Base-by-base conservation (phyloP, 2,329 filamentous ascomycete genomes). In the Aquanectria penicillioides region DNA sequence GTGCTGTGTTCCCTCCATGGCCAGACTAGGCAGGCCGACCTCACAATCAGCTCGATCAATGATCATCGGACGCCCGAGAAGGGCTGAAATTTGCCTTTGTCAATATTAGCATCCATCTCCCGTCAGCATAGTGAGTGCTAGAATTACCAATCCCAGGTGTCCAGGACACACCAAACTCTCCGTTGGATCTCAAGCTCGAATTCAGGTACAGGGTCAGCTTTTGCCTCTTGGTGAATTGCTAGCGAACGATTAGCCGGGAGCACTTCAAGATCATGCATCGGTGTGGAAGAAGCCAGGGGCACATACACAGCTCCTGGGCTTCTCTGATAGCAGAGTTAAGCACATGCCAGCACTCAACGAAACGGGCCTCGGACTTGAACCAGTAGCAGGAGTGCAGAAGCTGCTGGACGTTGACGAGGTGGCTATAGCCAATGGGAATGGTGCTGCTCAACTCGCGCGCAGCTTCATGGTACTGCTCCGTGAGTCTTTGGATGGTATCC, bases 141-240 rank as follows among this genome's bases (percentile, higher is more conserved):
- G 11, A 15, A 62, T 63, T 61, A 78, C 75, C 75, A 78, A 53
- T 78, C 76, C 74, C 72, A 78, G 1, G 72, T 74, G 34, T 77
- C 66, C 22, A 78, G 36, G 12, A 77, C 63, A 44, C 73, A 77
- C 76, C 76, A 78, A 3, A 76, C 41, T 43, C 76, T 70, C 17
- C 75, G 64, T 15, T 72, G 65, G 59, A 78, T 73, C 59, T 78
- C 76, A 15, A 68, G 60, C 17, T 78, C 74, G 47, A 76, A 75
- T 29, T 76, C 71, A 1, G 73, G 61, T 25, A 74, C 50, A 3
- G 57, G 38, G 6, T 66, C 67, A 5, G 62, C 62, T 6, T 65
- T 65, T 2, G 66, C 57, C 59, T 77, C 74, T 33, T 74, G 65
- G 29, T 76, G 69, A 0, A 75, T 69, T 3, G 66, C 74, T 76